Percentiles rank a stretch among this genome's conserved stretches.
Evolutionary conservation across 2,329 filamentous ascomycete species (phyloP).

Genomic region (Graphilbum ipis-grandicollis): DNA sequence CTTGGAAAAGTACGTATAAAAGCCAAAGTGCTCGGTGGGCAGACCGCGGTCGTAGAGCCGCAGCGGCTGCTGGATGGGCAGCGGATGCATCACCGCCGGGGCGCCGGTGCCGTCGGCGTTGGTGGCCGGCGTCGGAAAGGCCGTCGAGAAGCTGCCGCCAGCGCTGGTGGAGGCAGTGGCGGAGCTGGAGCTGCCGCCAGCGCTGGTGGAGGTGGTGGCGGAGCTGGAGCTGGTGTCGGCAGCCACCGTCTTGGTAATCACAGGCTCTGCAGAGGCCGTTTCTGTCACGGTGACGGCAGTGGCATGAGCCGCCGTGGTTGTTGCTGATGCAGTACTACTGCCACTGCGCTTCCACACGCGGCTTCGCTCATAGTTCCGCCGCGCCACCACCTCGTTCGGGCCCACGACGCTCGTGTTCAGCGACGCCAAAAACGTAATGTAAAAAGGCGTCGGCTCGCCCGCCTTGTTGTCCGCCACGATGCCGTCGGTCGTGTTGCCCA

Average conservation of each 20-base stretch:
- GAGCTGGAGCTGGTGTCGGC: constrained; percentile 5
- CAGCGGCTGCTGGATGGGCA: constrained; percentile 58
- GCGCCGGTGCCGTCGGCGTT: constrained; percentile 55
- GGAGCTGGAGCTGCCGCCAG: too few relatives aligned
- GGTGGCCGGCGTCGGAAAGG: constrained; percentile 46
- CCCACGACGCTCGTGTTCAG: constrained; percentile 16
- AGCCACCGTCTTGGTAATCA: constrained; percentile 1
- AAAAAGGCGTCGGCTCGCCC: constrained; percentile 80
- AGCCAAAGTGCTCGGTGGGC: constrained; percentile 74
- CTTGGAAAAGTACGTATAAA: constrained; percentile 83
- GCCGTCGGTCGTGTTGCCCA: constrained; percentile 73
- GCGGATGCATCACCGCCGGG: constrained; percentile 54
- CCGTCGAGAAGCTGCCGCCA: constrained; percentile 27
- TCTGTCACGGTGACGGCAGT: background rate
- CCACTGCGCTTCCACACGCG: background rate
- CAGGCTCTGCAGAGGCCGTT: background rate
- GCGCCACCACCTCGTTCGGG: constrained; percentile 12
- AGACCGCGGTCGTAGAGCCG: constrained; percentile 72
- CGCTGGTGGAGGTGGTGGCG: constrained; percentile 1
- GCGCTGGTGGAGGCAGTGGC: background rate
- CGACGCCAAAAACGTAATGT: constrained; percentile 51
- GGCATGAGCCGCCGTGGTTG: background rate
- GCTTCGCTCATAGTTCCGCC: constrained; percentile 10
- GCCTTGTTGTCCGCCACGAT: constrained; percentile 50
- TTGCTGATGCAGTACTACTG: too few relatives aligned